Evolutionary conservation across 768 basidiomycete genomes (phyloP), one percentile per base, ranked within the genome.

Genomic region (Rhizopogon rudus): DNA sequence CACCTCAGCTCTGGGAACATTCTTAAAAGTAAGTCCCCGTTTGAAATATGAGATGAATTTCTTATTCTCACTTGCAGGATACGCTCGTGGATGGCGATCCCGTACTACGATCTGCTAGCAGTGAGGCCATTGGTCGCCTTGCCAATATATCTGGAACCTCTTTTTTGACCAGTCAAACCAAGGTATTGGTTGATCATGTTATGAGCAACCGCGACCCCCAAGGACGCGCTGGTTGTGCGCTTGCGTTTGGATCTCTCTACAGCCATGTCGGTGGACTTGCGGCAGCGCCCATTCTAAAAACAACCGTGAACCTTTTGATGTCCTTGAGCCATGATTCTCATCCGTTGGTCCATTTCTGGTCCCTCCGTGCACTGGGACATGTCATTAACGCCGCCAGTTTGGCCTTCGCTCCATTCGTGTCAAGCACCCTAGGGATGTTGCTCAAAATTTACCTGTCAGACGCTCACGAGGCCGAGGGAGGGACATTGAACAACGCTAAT

Each of bases 271-370:
- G 97, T 7, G 91, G 93, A 40, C 79, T 98, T n/a, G 92, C 91
- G 10, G 96, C 94, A 6, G 93, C 93, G 0, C 92, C 97, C 0
- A 79, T 98, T 14, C 78, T 98, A 57, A 98, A 98, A 71, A 97
- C 95, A 0, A 93, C 95, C 0, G 90, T 96, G 58, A 94, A 97
- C 65, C 86, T 98, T 44, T 77, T 98, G 39, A 91, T 96, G 84
- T 96, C 95, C 0, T 81, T 99, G 17, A 86, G 88, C 69, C 94
- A 91, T 57, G 97, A 99, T 68, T 94, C 96, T 0, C 97, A 98
- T 67, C 96, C 97, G 0, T 80, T 93, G 33, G 97, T 98, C 6
- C 96, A 98, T 69, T 97, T 88, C 65, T 95, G 90, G 86, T 87
- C 96, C 2, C 75, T 98, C 58, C 85, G 82, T 46, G 90, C 97